Evolutionary conservation across 2,329 filamentous ascomycete genomes (phyloP).

Genomic region (Claviceps purpurea): DNA sequence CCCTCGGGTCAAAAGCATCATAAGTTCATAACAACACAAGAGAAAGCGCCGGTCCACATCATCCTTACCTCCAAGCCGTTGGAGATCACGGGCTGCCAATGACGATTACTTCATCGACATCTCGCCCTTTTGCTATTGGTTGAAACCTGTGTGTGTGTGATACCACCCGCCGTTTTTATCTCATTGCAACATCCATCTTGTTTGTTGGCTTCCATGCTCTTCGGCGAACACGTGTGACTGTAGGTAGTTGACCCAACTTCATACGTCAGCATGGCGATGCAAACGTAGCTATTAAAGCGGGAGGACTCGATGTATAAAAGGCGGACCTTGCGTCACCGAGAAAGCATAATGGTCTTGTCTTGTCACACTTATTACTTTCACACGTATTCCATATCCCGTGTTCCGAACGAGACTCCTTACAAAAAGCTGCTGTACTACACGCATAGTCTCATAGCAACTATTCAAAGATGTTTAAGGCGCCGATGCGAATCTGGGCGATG

Average conservation of each 20-base stretch:
- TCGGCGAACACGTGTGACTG: neutral
- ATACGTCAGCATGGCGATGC: neutral
- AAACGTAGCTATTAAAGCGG: neutral
- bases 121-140: neutral
- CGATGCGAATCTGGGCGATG: conserved; percentile 4
- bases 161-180: neutral
- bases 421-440: neutral
- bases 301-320: neutral
- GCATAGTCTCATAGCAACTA: neutral
- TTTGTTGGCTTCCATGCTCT: too few relatives aligned
- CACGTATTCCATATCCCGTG: neutral
- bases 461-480: neutral
- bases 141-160: neutral
- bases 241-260: neutral
- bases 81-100: neutral
- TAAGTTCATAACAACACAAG: too few relatives aligned
- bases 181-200: neutral
- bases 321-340: neutral
- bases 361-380: too few relatives aligned
- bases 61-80: neutral
- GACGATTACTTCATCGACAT: neutral
- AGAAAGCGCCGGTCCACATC: neutral
- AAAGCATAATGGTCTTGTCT: too few relatives aligned
- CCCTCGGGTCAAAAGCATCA: too few relatives aligned
- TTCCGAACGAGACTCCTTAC: neutral